Base-by-base conservation (phyloP, 805 yeast genomes). In the Starmerella sp. region DNA sequence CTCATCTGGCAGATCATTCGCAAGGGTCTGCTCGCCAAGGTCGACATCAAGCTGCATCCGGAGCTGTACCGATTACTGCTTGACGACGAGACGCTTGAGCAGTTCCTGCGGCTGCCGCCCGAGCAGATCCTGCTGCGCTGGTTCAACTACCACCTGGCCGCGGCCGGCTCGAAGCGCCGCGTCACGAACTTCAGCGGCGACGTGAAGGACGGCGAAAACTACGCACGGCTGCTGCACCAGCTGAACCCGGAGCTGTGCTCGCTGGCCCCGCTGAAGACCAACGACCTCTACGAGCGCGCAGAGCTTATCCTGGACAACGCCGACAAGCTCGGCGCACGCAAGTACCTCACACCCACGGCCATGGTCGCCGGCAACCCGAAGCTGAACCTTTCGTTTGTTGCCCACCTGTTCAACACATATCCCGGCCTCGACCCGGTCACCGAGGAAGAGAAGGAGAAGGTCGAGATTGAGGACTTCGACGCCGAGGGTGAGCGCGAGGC, bases 401-500 rank as follows among this genome's bases (percentile, higher is more conserved):
- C 98, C 44, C 95, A 93, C 69, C 75, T 93, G 68, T 93, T 93
- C 77, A 93, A 93, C 74, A 91, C 96, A 6, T 82, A 87, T 67
- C 98, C 98, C 49, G 97, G 98, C 50, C 78, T 93, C 61, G 97
- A 90, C 57, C 97, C 97, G 56, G 79, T 91, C 60, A 95, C 87
- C 66, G 73, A 70, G 60, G 97, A 90, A 71, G 76, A 74, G 56
- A 97, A 91, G 69, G 62, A 59, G 54, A 84, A 82, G 64, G 86
- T 93, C 32, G 97, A 90, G 68, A 87, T 93, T 63, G 98, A 93
- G 74, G 97, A 88, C 63, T 93, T 93, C 66, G 98, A 93, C 69
- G 98, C 98, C 30, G 98, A 93, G 73, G 98, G 98, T 60, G 98
- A 93, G 73, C 86, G 98, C 73, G 98, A 93, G 74, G 98, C 98